Evolutionary conservation across 805 yeast genomes (phyloP).

Genomic region (Metschnikowia rubicola): DNA sequence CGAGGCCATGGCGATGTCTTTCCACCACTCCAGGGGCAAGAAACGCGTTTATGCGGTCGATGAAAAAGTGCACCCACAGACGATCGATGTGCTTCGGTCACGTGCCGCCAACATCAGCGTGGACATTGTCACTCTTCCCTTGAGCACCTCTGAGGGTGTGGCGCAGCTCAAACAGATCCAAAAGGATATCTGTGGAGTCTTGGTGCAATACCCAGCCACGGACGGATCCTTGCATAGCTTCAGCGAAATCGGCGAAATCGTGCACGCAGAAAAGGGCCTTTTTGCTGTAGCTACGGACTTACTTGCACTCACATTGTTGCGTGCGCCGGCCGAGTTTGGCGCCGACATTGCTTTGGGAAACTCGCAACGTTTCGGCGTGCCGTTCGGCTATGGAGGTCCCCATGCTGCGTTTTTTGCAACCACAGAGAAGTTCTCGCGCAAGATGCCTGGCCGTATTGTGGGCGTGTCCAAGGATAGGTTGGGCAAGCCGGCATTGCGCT

Average conservation of each 20-base stretch:
- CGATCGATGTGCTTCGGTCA: slow-evolving; percentile 70
- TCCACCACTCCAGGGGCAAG: slow-evolving; percentile 63
- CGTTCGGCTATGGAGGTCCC: slow-evolving; percentile 98
- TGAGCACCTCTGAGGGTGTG: slow-evolving; percentile 40
- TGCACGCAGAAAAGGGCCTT: slow-evolving; percentile 71
- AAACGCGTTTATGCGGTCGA: slow-evolving; percentile 70
- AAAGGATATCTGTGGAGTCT: slow-evolving; percentile 64
- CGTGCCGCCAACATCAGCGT: slow-evolving; percentile 77
- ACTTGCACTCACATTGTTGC: slow-evolving; percentile 78
- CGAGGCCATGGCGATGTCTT: slow-evolving; percentile 90
- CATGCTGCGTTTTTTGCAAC: slow-evolving; percentile 98
- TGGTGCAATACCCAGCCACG: slow-evolving; percentile 89
- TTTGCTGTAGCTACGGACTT: slow-evolving; percentile 89
- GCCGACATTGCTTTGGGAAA: slow-evolving; percentile 94
- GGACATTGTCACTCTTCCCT: slow-evolving; percentile 55
- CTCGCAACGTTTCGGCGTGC: slow-evolving; percentile 95
- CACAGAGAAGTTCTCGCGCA: slow-evolving; percentile 73
- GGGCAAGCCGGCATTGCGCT: slow-evolving; percentile 83
- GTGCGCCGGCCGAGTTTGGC: slow-evolving; percentile 80
- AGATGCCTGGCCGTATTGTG: slow-evolving; percentile 94
- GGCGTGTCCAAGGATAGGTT: slow-evolving; percentile 91
- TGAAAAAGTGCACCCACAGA: slow-evolving; percentile 75
- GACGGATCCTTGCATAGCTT: slow-evolving; percentile 61
- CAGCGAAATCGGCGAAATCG: slow-evolving; percentile 53
- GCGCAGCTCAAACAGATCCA: slow-evolving; percentile 23